Percentiles rank a stretch among this genome's conserved stretches.
These are phyloP conservation scores for Samsoniella hepiali DNA, from an alignment of 2,329 filamentous ascomycete genomes.

Conservation along the genomic window DNA sequence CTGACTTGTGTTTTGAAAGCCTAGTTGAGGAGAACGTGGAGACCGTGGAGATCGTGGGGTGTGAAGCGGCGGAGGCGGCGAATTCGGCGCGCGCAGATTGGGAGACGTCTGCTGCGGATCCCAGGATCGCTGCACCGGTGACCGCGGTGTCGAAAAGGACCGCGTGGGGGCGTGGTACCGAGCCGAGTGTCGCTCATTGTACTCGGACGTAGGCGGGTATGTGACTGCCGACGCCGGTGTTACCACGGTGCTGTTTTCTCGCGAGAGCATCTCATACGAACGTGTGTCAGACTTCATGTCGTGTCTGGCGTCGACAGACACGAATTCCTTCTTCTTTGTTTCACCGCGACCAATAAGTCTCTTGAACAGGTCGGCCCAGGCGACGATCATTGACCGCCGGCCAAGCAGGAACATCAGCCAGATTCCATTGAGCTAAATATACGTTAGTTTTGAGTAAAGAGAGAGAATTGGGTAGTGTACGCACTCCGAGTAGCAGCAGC, in stretches of 20 bases:
- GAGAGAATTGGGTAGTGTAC: slow-evolving; percentile 29
- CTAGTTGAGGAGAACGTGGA: background rate
- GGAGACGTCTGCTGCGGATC: slow-evolving; percentile 34
- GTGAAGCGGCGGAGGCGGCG: background rate
- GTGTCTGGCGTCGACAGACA: slow-evolving; percentile 75
- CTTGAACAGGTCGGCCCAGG: slow-evolving; percentile 69
- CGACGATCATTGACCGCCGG: slow-evolving; percentile 78
- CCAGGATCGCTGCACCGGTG: slow-evolving; percentile 43
- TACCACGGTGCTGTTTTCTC: slow-evolving; percentile 52
- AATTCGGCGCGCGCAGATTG: background rate
- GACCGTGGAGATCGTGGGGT: background rate
- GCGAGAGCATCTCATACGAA: slow-evolving; percentile 78
- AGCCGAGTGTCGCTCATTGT: slow-evolving; percentile 49
- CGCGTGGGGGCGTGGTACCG: slow-evolving; percentile 52
- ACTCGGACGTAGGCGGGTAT: slow-evolving; percentile 46
- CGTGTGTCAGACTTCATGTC: slow-evolving; percentile 60
- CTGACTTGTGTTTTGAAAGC: slow-evolving; percentile 23
- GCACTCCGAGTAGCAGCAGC: slow-evolving; percentile 74
- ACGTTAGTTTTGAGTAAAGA: background rate
- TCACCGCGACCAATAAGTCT: slow-evolving; percentile 40
- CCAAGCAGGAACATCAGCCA: slow-evolving; percentile 81
- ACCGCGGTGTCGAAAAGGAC: slow-evolving; percentile 55
- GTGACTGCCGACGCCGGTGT: slow-evolving; percentile 46
- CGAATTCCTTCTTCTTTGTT: slow-evolving; percentile 69
- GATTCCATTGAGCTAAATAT: slow-evolving; percentile 68